These are phyloP conservation scores for Fraxinus pennsylvanica DNA, from an alignment of 257 asterid genomes.

Conservation along the genomic window DNA sequence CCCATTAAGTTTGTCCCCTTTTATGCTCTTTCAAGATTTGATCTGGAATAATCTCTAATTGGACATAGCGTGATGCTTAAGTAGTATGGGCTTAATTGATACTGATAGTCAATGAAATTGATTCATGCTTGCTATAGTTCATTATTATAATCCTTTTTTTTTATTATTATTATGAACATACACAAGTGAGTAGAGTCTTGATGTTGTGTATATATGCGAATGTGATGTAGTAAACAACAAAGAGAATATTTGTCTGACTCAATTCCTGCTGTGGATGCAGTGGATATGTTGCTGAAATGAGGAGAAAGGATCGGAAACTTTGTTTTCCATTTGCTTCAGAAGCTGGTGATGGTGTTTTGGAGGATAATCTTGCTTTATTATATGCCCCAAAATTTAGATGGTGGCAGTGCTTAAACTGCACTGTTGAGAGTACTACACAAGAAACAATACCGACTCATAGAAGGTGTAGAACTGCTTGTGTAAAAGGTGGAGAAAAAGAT, in stretches of 20 bases:
- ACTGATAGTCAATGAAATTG: not conserved
- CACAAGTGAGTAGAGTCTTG: not conserved
- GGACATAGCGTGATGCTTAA: not conserved
- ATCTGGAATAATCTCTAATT: not conserved
- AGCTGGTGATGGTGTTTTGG: conserved; percentile 23
- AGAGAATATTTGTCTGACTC: not conserved
- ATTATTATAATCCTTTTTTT: conserved; percentile 8
- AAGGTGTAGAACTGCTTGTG: conserved; percentile 28
- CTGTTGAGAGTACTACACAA: conserved; percentile 24
- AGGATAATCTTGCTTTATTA: conserved; percentile 48
- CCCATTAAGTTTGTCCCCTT: not conserved
- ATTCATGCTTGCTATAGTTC: not conserved
- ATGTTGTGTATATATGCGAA: conserved; percentile 3
- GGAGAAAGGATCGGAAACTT: conserved; percentile 42
- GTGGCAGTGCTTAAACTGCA: conserved; percentile 67
- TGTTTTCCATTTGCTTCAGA: conserved; percentile 49
- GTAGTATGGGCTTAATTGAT: not conserved
- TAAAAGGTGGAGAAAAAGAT: conserved; percentile 15
- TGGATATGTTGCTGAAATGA: conserved; percentile 62
- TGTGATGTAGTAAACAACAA: not conserved
- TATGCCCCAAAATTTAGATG: conserved; percentile 55
- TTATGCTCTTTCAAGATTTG: not conserved
- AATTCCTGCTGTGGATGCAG: conserved; percentile 45
- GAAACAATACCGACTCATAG: conserved; percentile 15
- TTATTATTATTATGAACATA: not conserved